Conservation (phyloP, 2,329 filamentous ascomycete species). For the Ambrosiella xylebori region DNA sequence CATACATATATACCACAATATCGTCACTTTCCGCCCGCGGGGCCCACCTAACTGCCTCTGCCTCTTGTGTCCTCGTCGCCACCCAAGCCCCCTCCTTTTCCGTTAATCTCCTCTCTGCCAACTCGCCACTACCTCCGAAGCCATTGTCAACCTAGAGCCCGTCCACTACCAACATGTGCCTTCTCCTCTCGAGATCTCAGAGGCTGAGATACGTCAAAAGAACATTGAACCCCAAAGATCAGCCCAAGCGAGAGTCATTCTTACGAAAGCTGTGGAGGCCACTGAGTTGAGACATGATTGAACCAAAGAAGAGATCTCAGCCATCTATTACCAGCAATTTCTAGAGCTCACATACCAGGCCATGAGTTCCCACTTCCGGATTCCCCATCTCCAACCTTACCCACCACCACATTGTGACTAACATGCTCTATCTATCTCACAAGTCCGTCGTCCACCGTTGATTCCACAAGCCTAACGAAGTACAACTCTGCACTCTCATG, state of each 20-base stretch:
- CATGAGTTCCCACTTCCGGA: too few species aligned
- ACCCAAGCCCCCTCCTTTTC: neutral
- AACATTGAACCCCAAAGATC: conserved; percentile 1
- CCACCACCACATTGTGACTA: neutral
- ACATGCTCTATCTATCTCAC: neutral
- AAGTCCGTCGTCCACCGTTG: conserved; percentile 58
- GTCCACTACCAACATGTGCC: neutral
- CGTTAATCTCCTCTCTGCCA: neutral
- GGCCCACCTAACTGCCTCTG: neutral
- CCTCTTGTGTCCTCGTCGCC: neutral
- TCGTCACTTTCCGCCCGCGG: neutral
- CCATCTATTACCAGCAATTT: conserved; percentile 67
- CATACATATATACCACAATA: neutral
- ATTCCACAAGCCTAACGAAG: conserved; percentile 67
- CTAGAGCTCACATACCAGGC: conserved; percentile 63
- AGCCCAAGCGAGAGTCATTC: conserved; percentile 16
- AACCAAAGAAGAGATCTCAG: conserved; percentile 64
- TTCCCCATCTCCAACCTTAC: neutral
- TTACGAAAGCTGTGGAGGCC: conserved; percentile 40
- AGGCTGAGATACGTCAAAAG: neutral
- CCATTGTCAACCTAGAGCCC: neutral
- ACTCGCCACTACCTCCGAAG: neutral
- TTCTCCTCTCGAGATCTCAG: neutral
- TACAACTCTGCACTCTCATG: conserved; percentile 89
- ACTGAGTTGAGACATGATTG: conserved; percentile 51